Evolutionary conservation across 129 eudicot genomes (phyloP).

Genomic region (Centaurea solstitialis): DNA sequence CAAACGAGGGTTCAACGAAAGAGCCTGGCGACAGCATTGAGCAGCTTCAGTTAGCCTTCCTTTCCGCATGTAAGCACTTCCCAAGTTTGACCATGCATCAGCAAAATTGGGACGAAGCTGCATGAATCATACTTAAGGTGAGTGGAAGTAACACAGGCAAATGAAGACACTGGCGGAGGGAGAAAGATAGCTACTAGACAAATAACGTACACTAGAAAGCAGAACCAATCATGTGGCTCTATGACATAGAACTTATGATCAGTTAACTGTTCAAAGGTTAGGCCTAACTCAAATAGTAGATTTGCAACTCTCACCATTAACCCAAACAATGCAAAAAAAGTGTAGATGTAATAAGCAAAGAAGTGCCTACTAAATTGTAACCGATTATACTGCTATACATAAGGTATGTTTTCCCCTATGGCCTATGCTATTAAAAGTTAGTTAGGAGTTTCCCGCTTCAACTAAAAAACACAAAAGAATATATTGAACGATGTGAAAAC

Average conservation of each 20-base stretch:
- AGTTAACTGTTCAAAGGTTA: background rate
- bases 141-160: background rate
- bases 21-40: conserved; percentile 98
- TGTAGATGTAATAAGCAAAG: background rate
- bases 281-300: background rate
- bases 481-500: background rate
- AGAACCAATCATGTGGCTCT: background rate
- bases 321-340: background rate
- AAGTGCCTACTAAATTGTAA: background rate
- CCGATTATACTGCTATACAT: background rate
- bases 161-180: background rate
- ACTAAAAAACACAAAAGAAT: background rate
- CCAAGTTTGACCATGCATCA: conserved; percentile 99
- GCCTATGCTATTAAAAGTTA: background rate
- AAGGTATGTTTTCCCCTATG: too few species aligned
- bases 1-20: conserved; percentile 90
- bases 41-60: conserved; percentile 93
- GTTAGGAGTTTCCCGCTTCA: background rate
- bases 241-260: background rate
- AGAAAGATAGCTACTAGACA: background rate
- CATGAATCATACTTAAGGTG: conserved; percentile 24
- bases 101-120: conserved; percentile 99
- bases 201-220: background rate
- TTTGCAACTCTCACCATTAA: background rate
- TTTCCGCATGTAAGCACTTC: conserved; percentile 97